Conservation (phyloP, 73 alveolate species). For the Symbiodinium pilosum region DNA sequence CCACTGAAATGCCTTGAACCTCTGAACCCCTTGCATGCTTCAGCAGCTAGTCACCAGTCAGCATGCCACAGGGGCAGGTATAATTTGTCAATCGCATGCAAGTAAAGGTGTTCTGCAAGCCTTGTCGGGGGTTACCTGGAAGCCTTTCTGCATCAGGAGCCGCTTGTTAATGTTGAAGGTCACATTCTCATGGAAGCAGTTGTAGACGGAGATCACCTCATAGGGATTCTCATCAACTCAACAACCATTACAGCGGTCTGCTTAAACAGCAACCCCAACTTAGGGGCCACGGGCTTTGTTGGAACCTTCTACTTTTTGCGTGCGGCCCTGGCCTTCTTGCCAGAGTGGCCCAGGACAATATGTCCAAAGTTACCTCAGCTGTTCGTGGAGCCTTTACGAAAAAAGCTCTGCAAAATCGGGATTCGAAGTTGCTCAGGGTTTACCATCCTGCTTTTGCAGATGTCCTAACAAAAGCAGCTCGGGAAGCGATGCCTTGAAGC, state of each 20-base stretch:
- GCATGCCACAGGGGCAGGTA: too few species aligned
- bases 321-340: constrained; percentile 88
- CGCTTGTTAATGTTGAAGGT: constrained; percentile 57
- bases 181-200: constrained; percentile 89
- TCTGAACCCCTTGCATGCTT: neutral
- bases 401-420: too few species aligned
- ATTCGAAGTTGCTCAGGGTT: too few species aligned
- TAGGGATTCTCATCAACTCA: neutral
- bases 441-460: too few species aligned
- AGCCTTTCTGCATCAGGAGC: constrained; percentile 69
- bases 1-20: neutral
- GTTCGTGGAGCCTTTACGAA: too few species aligned
- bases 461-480: too few species aligned
- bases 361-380: constrained; percentile 97
- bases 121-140: constrained; percentile 74
- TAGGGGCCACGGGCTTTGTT: too few species aligned
- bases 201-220: constrained; percentile 90
- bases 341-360: constrained; percentile 96
- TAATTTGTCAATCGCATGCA: neutral
- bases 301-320: neutral
- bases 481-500: too few species aligned
- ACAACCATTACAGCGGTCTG: too few species aligned
- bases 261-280: neutral
- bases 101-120: neutral
- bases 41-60: too few species aligned